A percentile compares a stretch with the other conserved stretches of the same genome.
Evolutionary conservation across 768 basidiomycete genomes (phyloP).

Genomic region (Chalciporus sphaerocephalus): DNA sequence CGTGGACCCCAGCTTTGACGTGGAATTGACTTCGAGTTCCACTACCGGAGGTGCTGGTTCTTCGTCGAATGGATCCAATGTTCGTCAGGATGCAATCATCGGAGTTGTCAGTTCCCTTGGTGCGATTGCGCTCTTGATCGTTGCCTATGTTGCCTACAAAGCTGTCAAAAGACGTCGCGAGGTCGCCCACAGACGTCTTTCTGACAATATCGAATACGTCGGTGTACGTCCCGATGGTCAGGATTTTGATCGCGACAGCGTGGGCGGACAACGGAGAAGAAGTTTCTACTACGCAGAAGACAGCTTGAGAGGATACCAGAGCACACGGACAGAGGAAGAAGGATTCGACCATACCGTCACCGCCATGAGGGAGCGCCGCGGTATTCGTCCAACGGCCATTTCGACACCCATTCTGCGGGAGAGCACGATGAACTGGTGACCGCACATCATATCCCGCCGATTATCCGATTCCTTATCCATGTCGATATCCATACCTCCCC

Average conservation of each 20-base stretch:
- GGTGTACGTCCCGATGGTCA: slow-evolving; percentile 60
- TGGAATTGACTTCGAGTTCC: slow-evolving; percentile 46
- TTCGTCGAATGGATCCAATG: slow-evolving; percentile 27
- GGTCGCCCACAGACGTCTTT: slow-evolving; percentile 66
- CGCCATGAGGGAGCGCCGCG: slow-evolving; percentile 53
- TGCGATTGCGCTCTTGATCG: slow-evolving; percentile 66
- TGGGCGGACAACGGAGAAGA: slow-evolving; percentile 66
- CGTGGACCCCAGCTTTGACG: slow-evolving; percentile 64
- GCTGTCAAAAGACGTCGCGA: slow-evolving; percentile 64
- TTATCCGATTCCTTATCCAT: not conserved
- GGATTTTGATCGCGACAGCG: slow-evolving; percentile 72
- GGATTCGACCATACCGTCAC: slow-evolving; percentile 34
- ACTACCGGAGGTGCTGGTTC: slow-evolving; percentile 25
- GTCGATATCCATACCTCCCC: slow-evolving; percentile 4
- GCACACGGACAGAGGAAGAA: slow-evolving; percentile 34
- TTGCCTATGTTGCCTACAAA: slow-evolving; percentile 68
- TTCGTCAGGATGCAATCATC: slow-evolving; percentile 81
- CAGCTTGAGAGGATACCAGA: slow-evolving; percentile 59
- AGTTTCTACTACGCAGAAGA: slow-evolving; percentile 90
- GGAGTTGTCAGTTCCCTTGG: slow-evolving; percentile 85
- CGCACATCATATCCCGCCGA: not conserved
- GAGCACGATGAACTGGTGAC: slow-evolving; percentile 84
- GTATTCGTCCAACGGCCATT: slow-evolving; percentile 58
- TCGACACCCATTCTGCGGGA: slow-evolving; percentile 73
- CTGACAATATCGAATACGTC: slow-evolving; percentile 41